Percentiles rank a stretch among this genome's conserved stretches.
These are phyloP conservation scores for Knufia fluminis DNA, from an alignment of 2,329 filamentous ascomycete species.

Conservation along the genomic window DNA sequence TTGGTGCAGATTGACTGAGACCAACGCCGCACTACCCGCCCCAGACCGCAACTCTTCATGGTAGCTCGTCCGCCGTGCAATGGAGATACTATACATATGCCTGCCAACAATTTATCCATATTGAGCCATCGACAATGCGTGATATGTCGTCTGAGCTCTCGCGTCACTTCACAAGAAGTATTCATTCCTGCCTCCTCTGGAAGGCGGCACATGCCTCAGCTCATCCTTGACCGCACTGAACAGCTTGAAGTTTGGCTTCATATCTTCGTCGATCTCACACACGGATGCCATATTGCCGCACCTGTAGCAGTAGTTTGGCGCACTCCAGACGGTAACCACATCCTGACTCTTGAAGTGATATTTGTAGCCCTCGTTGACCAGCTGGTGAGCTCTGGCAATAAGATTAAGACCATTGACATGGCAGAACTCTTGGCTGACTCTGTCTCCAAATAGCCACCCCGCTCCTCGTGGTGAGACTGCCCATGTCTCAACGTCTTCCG, in stretches of 20 bases:
- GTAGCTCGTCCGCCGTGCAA: neutral
- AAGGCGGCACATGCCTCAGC: slow-evolving; percentile 36
- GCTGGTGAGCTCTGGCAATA: slow-evolving; percentile 64
- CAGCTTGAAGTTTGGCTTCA: slow-evolving; percentile 74
- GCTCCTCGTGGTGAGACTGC: slow-evolving; percentile 59
- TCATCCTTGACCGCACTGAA: slow-evolving; percentile 40
- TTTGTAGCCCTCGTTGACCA: slow-evolving; percentile 72
- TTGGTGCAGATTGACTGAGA: no score
- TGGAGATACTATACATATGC: neutral
- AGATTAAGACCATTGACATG: slow-evolving; percentile 64
- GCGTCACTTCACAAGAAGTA: slow-evolving; percentile 38
- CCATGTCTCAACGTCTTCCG: slow-evolving; percentile 62
- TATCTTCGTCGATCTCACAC: slow-evolving; percentile 77
- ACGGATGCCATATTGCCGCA: slow-evolving; percentile 74
- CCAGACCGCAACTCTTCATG: no score
- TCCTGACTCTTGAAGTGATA: slow-evolving; percentile 95
- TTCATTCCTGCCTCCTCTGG: slow-evolving; percentile 38
- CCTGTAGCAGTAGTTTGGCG: slow-evolving; percentile 89
- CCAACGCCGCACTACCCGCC: no score
- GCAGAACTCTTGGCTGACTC: slow-evolving; percentile 67
- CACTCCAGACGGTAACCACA: slow-evolving; percentile 78
- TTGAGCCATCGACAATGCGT: no score
- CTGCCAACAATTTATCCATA: neutral
- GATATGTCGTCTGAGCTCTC: no score
- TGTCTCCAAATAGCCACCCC: slow-evolving; percentile 60